These are phyloP conservation scores for Cantharellus anzutake DNA, from an alignment of 768 basidiomycete species.

Conservation along the genomic window DNA sequence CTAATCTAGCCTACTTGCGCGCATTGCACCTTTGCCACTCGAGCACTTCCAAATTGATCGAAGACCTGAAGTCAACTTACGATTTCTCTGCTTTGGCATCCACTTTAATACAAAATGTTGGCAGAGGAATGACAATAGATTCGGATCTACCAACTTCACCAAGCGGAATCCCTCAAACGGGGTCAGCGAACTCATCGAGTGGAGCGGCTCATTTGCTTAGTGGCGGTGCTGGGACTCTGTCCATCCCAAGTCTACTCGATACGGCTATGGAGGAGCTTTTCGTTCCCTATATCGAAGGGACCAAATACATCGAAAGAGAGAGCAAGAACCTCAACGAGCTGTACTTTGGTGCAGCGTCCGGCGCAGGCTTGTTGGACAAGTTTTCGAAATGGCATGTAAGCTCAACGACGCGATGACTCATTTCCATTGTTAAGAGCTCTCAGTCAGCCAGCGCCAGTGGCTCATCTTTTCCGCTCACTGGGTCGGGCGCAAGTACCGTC, in stretches of 20 bases:
- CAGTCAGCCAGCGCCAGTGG: constrained; percentile 67
- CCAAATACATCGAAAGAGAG: constrained; percentile 82
- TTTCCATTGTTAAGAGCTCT: constrained; percentile 14
- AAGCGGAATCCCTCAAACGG: neutral
- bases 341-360: constrained; percentile 35
- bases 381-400: constrained; percentile 86
- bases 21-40: constrained; percentile 74
- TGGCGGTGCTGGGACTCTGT: constrained; percentile 20
- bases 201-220: neutral
- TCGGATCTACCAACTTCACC: neutral
- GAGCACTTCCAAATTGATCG: constrained; percentile 58
- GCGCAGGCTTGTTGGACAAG: constrained; percentile 22
- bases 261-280: constrained; percentile 92
- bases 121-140: neutral
- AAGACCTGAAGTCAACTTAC: constrained; percentile 84
- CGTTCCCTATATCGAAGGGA: constrained; percentile 81
- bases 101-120: neutral
- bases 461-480: constrained; percentile 15
- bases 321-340: constrained; percentile 63
- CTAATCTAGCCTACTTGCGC: constrained; percentile 80
- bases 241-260: constrained; percentile 80
- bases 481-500: constrained; percentile 12
- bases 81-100: constrained; percentile 31
- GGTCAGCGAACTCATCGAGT: neutral
- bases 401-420: constrained; percentile 3